A percentile compares a stretch with the other conserved stretches of the same genome.
phyloP scores from a whole-genome alignment of 1,139 yeast species.

The Diutina pseudorugosa region DNA sequence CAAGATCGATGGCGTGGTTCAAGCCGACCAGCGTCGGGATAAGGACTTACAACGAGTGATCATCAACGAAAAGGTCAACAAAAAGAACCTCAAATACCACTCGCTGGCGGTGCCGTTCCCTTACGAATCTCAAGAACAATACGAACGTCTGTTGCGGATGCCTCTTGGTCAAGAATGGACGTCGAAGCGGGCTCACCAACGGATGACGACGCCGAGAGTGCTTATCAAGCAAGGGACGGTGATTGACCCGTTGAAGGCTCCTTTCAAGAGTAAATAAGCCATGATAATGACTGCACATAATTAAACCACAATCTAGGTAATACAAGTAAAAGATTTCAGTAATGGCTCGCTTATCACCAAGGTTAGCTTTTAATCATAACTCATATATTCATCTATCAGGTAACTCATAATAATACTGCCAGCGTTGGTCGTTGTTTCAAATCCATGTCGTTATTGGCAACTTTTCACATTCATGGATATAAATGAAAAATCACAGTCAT shows the following conservation, averaged over 20 bases:
- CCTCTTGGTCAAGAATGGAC: conserved; percentile 99
- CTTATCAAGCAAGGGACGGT: conserved; percentile 80
- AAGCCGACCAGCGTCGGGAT: conserved; percentile 65
- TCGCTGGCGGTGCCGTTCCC: conserved; percentile 89
- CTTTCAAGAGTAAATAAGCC: background rate
- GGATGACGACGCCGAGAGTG: conserved; percentile 79
- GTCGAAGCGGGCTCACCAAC: conserved; percentile 76
- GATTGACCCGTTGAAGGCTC: conserved; percentile 62
- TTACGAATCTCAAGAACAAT: conserved; percentile 84
- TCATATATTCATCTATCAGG: no score
- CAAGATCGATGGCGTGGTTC: conserved; percentile 62
- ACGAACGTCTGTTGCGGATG: conserved; percentile 85
- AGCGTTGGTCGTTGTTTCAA: no score
- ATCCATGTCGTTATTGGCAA: no score
- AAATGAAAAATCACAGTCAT: no score
- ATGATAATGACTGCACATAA: background rate
- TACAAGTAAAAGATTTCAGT: no score
- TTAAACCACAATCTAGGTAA: no score
- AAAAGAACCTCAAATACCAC: conserved; percentile 74
- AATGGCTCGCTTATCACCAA: no score
- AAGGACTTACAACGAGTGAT: conserved; percentile 69
- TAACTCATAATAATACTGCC: no score
- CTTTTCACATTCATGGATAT: no score
- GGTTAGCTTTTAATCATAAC: no score
- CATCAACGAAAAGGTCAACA: conserved; percentile 77